Percentiles rank a stretch among this genome's conserved stretches.
These are phyloP conservation scores for Aspergillus melleus DNA, from an alignment of 2,329 filamentous ascomycete species.

Conservation along the genomic window DNA sequence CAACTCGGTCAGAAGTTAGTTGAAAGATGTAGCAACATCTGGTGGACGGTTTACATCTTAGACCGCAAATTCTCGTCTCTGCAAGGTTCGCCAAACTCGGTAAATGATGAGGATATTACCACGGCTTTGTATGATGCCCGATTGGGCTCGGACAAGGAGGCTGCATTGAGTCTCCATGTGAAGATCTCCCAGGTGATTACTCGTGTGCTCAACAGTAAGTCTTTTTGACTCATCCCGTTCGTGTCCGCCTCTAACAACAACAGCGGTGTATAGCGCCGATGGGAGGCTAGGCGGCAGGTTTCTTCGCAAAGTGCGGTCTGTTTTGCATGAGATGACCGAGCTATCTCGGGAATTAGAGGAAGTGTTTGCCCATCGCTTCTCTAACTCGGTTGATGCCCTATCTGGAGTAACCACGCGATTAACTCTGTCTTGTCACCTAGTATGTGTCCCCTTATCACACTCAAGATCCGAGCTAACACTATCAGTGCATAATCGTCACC, in stretches of 20 bases:
- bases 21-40: conserved; percentile 53
- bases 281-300: conserved; percentile 27
- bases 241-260: background rate
- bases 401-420: conserved; percentile 39
- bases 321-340: conserved; percentile 33
- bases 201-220: conserved; percentile 41
- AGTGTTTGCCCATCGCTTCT: conserved; percentile 35
- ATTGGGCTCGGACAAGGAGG: conserved; percentile 32
- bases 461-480: background rate
- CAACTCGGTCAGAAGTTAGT: conserved; percentile 48
- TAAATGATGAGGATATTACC: conserved; percentile 52
- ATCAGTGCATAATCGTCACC: conserved; percentile 29
- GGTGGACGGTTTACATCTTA: conserved; percentile 58
- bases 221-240: background rate
- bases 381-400: conserved; percentile 37
- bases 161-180: conserved; percentile 42
- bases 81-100: conserved; percentile 53
- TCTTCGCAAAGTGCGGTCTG: conserved; percentile 33
- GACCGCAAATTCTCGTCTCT: conserved; percentile 57
- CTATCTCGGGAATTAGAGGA: conserved; percentile 36
- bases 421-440: conserved; percentile 35
- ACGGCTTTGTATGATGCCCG: conserved; percentile 45
- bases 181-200: conserved; percentile 42
- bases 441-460: conserved; percentile 9
- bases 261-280: conserved; percentile 38